A percentile compares a stretch with the other conserved stretches of the same genome.
phyloP scores from a whole-genome alignment of 495 filamentous ascomycete species.

The Glonium stellatum region DNA sequence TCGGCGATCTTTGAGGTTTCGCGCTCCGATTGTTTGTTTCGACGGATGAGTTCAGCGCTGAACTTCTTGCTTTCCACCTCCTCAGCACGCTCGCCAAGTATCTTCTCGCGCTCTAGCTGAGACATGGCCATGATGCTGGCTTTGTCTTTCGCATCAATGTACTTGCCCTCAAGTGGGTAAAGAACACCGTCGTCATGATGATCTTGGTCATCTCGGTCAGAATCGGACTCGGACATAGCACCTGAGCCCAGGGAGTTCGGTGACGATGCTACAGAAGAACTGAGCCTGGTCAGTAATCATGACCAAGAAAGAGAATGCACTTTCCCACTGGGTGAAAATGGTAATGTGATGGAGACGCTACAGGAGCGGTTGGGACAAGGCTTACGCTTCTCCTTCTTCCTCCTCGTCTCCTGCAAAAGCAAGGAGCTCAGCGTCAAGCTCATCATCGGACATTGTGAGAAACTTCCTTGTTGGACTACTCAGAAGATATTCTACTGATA shows the following conservation, averaged over 20 bases:
- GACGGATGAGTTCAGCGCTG: constrained; percentile 73
- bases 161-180: constrained; percentile 86
- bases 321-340: constrained; percentile 4
- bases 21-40: constrained; percentile 53
- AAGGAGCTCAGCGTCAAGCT: constrained; percentile 81
- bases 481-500: neutral
- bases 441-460: constrained; percentile 40
- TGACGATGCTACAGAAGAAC: constrained; percentile 61
- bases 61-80: constrained; percentile 73
- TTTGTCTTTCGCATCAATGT: constrained; percentile 71
- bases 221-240: constrained; percentile 85
- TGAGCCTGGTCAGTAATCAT: constrained; percentile 33
- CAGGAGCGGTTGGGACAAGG: constrained; percentile 19
- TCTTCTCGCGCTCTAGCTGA: constrained; percentile 80
- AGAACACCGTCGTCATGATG: constrained; percentile 49
- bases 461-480: neutral
- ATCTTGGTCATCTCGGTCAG: constrained; percentile 51
- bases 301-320: neutral
- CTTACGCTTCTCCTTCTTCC: constrained; percentile 82
- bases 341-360: neutral
- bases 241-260: constrained; percentile 72
- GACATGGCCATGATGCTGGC: constrained; percentile 76
- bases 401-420: constrained; percentile 68
- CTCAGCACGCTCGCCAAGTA: constrained; percentile 81
- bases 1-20: constrained; percentile 39